Evolutionary conservation across 2,329 filamentous ascomycete species (phyloP).

Genomic region (Alternaria panax): DNA sequence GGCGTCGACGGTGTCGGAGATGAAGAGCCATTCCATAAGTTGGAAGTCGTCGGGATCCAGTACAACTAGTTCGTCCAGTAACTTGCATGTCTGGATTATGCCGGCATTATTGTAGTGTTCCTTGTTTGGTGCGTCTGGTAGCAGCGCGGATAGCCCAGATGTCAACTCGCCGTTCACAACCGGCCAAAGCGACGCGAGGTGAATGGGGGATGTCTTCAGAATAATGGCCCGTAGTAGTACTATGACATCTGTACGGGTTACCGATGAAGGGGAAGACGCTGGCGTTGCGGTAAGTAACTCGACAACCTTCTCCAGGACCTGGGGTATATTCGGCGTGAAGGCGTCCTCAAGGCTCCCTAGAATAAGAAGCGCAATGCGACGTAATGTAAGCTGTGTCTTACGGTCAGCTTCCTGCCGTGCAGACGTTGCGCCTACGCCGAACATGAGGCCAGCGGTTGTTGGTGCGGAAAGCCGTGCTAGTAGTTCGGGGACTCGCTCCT

Average conservation of each 20-base stretch:
- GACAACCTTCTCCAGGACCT: conserved; percentile 81
- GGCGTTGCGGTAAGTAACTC: conserved; percentile 85
- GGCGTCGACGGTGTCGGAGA: conserved; percentile 95
- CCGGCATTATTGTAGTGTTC: conserved; percentile 80
- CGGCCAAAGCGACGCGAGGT: conserved; percentile 88
- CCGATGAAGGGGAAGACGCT: conserved; percentile 89
- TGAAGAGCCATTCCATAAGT: conserved; percentile 96
- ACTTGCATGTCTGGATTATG: conserved; percentile 89
- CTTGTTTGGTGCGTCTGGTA: conserved; percentile 70
- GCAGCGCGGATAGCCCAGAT: conserved; percentile 76
- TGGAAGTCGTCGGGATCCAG: conserved; percentile 95
- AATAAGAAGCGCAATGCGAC: conserved; percentile 80
- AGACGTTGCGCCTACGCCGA: conserved; percentile 95
- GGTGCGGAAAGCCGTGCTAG: conserved; percentile 80
- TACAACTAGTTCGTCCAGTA: conserved; percentile 87
- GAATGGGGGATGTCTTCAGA: conserved; percentile 78
- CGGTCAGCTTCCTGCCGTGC: conserved; percentile 94
- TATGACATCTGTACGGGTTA: conserved; percentile 87
- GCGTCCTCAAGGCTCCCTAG: conserved; percentile 79
- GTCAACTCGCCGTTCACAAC: conserved; percentile 87
- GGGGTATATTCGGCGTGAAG: conserved; percentile 77
- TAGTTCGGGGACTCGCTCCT: conserved; percentile 84
- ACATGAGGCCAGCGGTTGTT: conserved; percentile 93
- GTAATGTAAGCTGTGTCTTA: conserved; percentile 87
- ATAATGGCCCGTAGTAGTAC: conserved; percentile 84